Evolutionary conservation across 2,329 filamentous ascomycete genomes (phyloP).

Genomic region (Phoma sp.): DNA sequence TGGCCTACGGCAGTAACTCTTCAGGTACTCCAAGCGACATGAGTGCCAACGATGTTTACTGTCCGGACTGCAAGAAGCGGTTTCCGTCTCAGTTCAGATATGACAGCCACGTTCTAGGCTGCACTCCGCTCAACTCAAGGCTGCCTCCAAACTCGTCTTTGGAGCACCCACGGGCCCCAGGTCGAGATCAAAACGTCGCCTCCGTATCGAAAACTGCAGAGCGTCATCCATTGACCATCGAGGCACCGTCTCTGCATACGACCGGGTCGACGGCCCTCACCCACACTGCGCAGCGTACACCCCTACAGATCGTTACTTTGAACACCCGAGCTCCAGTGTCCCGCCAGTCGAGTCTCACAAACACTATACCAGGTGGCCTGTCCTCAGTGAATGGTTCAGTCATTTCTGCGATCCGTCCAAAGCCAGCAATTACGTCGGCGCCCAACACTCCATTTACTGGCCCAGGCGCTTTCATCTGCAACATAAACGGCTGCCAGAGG

Average conservation of each 20-base stretch:
- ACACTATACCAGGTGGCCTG: neutral
- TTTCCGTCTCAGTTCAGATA: conserved; percentile 26
- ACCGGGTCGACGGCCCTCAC: neutral
- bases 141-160: neutral
- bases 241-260: neutral
- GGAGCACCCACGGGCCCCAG: neutral
- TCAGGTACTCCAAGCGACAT: conserved; percentile 19
- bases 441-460: neutral
- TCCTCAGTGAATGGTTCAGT: neutral
- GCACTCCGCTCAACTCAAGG: conserved; percentile 4
- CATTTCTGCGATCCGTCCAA: neutral
- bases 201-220: neutral
- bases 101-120: conserved; percentile 34
- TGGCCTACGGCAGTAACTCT: conserved; percentile 6
- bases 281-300: neutral
- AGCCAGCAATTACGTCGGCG: neutral
- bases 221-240: neutral
- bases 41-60: conserved; percentile 16
- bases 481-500: conserved; percentile 20
- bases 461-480: conserved; percentile 17
- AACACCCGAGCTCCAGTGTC: neutral
- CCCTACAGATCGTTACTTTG: neutral
- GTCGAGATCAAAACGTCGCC: neutral
- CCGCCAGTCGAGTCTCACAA: neutral
- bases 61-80: conserved; percentile 28